phyloP scores from a whole-genome alignment of 75 land plant genomes.

The Pinus taeda region DNA sequence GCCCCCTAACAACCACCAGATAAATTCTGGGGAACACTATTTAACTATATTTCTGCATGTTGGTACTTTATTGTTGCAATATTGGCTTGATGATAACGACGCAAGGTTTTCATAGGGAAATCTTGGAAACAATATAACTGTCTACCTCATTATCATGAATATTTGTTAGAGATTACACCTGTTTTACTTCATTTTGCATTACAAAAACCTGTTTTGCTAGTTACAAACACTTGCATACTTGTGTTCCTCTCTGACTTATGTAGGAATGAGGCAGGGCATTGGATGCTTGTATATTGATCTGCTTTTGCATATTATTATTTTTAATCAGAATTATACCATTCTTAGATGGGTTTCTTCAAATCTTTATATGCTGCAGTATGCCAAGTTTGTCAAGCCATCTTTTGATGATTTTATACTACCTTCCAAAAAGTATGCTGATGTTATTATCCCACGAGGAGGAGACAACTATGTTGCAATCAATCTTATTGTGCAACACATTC shows the following conservation, averaged over 20 bases:
- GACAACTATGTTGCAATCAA: slow-evolving; percentile 98
- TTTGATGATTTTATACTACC: slow-evolving; percentile 98
- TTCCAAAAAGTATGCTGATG: slow-evolving; percentile 97
- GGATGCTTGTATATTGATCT: not conserved
- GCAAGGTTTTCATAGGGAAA: not conserved
- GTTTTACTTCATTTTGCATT: not conserved
- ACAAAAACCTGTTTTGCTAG: not conserved
- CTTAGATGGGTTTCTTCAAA: too few species aligned
- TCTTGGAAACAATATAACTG: not conserved
- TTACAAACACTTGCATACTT: not conserved
- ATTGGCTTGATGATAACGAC: too few species aligned
- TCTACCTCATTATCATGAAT: not conserved
- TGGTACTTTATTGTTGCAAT: too few species aligned
- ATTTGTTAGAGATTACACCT: not conserved
- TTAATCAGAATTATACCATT: too few species aligned
- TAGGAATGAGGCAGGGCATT: not conserved
- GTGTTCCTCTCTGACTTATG: not conserved
- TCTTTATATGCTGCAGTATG: slow-evolving; percentile 60
- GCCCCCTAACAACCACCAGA: too few species aligned
- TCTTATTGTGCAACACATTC: slow-evolving; percentile 93
- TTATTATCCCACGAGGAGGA: slow-evolving; percentile 94
- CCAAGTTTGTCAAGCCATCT: slow-evolving; percentile 95
- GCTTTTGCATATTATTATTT: too few species aligned
- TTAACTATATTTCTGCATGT: too few species aligned
- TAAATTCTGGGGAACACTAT: too few species aligned